phyloP scores from a whole-genome alignment of 257 asterid genomes.

The Solanum appendiculatum region DNA sequence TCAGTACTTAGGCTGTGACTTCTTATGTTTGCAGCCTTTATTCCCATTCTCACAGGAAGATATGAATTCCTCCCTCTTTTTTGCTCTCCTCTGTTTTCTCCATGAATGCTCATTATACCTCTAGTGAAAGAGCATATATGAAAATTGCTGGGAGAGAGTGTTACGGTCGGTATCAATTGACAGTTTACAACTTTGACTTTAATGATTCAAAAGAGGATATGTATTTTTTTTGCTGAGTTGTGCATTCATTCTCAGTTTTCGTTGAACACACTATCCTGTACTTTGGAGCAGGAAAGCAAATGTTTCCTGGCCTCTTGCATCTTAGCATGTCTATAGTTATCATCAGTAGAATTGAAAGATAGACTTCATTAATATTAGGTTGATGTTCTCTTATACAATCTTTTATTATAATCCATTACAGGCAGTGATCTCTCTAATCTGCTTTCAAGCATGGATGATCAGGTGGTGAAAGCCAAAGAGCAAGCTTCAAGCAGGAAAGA shows the following conservation, averaged over 20 bases:
- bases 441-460: conserved; percentile 59
- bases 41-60: not conserved
- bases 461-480: conserved; percentile 57
- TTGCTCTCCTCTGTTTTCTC: not conserved
- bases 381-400: not conserved
- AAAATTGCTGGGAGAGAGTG: not conserved
- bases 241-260: not conserved
- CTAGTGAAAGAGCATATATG: not conserved
- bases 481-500: conserved; percentile 71
- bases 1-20: not conserved
- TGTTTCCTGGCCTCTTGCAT: not conserved
- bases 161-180: not conserved
- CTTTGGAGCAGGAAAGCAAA: not conserved
- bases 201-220: not conserved
- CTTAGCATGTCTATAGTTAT: not conserved
- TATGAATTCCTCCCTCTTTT: not conserved
- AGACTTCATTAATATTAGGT: not conserved
- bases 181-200: not conserved
- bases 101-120: not conserved
- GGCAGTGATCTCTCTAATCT: conserved; percentile 54
- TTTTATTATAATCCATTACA: conserved; percentile 19
- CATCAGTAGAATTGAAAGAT: not conserved
- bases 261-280: not conserved
- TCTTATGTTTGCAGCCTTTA: not conserved
- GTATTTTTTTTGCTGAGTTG: not conserved